phyloP scores from a whole-genome alignment of 495 filamentous ascomycete species.

The Lindgomyces ingoldianus region DNA sequence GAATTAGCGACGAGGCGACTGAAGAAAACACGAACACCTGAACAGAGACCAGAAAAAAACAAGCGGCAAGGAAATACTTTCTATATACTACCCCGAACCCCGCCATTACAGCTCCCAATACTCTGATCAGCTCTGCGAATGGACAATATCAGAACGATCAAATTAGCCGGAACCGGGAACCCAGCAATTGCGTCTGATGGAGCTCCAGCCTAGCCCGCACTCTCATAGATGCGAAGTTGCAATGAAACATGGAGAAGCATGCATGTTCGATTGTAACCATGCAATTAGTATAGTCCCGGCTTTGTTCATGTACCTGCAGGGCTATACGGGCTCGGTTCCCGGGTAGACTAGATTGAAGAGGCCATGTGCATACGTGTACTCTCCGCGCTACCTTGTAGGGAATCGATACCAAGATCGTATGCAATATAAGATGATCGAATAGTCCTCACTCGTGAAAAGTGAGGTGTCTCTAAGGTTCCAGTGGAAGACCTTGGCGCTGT shows the following conservation, averaged over 20 bases:
- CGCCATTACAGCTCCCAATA: slow-evolving; percentile 9
- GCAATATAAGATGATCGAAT: slow-evolving; percentile 14
- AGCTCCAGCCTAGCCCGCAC: not conserved
- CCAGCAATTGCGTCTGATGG: not conserved
- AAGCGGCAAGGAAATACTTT: not conserved
- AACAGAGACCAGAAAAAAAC: not conserved
- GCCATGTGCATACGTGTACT: slow-evolving; percentile 16
- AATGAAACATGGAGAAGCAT: slow-evolving; percentile 16
- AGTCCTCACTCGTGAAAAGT: not conserved
- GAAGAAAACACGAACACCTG: not conserved
- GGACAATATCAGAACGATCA: slow-evolving; percentile 14
- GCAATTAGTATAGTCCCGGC: slow-evolving; percentile 9
- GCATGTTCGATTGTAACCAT: slow-evolving; percentile 31
- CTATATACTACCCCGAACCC: slow-evolving; percentile 15
- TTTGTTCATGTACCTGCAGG: slow-evolving; percentile 22
- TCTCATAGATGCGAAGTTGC: slow-evolving; percentile 6
- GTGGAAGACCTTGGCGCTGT: slow-evolving; percentile 1
- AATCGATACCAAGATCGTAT: slow-evolving; percentile 21
- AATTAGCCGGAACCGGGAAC: slow-evolving; percentile 20
- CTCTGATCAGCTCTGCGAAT: not conserved
- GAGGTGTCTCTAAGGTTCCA: slow-evolving; percentile 17
- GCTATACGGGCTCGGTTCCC: not conserved
- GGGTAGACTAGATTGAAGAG: slow-evolving; percentile 5
- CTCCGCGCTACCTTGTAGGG: not conserved
- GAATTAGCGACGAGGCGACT: not conserved